Evolutionary conservation across 495 filamentous ascomycete genomes (phyloP).

Genomic region (Penicillium bovifimosum): DNA sequence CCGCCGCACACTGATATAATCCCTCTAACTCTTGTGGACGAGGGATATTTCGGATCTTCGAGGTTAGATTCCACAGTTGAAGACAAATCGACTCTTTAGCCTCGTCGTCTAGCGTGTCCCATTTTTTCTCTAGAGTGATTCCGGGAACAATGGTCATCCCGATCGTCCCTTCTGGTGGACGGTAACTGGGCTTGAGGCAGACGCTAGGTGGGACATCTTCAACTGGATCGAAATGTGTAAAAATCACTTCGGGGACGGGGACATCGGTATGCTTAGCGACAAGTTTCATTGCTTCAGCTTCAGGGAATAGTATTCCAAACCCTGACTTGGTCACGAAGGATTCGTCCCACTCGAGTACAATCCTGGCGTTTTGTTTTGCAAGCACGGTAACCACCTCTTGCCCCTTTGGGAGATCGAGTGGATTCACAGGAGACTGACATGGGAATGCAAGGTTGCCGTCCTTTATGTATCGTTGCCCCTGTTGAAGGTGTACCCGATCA

Average conservation of each 20-base stretch:
- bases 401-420: slow-evolving; percentile 3
- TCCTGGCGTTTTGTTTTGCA: slow-evolving; percentile 15
- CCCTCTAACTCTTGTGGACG: slow-evolving; percentile 17
- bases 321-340: slow-evolving; percentile 22
- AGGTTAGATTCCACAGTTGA: slow-evolving; percentile 31
- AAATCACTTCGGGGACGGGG: slow-evolving; percentile 21
- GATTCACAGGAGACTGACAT: slow-evolving; percentile 10
- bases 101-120: slow-evolving; percentile 25
- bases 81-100: slow-evolving; percentile 29
- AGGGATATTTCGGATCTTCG: slow-evolving; percentile 24
- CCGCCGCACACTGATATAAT: slow-evolving; percentile 31
- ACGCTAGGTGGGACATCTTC: neutral
- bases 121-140: slow-evolving; percentile 18
- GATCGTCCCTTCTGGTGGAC: slow-evolving; percentile 5
- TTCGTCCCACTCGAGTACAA: slow-evolving; percentile 20
- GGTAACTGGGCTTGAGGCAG: neutral
- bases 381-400: slow-evolving; percentile 22
- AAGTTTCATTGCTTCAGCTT: slow-evolving; percentile 31
- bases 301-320: slow-evolving; percentile 16
- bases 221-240: neutral
- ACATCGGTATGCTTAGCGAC: slow-evolving; percentile 22
- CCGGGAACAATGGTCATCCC: slow-evolving; percentile 24
- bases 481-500: too few species aligned
- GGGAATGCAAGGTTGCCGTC: too few species aligned
- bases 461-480: too few species aligned